These are phyloP conservation scores for Phytophthora parvispora DNA, from an alignment of 352 stramenopile species.

Conservation along the genomic window DNA sequence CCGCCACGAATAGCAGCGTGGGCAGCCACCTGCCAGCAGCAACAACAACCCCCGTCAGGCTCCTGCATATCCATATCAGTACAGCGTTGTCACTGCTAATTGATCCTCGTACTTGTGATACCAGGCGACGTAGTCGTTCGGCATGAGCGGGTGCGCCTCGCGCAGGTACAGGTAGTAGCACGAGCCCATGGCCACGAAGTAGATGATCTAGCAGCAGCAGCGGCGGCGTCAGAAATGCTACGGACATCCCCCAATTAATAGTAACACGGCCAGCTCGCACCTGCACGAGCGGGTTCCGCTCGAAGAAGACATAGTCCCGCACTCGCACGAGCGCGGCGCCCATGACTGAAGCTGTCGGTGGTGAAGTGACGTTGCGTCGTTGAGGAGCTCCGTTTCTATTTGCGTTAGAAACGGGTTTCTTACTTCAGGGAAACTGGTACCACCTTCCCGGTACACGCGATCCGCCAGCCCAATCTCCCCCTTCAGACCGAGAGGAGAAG, in stretches of 20 bases:
- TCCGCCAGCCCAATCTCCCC: constrained; percentile 27
- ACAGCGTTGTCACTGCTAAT: background rate
- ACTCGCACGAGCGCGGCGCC: constrained; percentile 35
- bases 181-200: constrained; percentile 74
- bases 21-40: constrained; percentile 45
- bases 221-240: background rate
- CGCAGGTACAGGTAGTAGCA: constrained; percentile 80
- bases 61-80: too few relatives aligned
- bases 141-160: constrained; percentile 68
- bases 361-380: constrained; percentile 12
- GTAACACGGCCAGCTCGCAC: constrained; percentile 17
- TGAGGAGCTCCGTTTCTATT: constrained; percentile 12
- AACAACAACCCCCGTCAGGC: constrained; percentile 8
- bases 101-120: constrained; percentile 66
- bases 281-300: constrained; percentile 79
- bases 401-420: constrained; percentile 5
- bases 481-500: constrained; percentile 39
- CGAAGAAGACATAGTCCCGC: constrained; percentile 70
- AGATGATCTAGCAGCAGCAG: constrained; percentile 66
- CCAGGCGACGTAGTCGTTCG: constrained; percentile 66
- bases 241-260: background rate
- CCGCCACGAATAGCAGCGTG: constrained; percentile 62
- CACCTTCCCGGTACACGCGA: constrained; percentile 19
- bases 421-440: constrained; percentile 4
- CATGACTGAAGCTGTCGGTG: constrained; percentile 22